Conservation (phyloP, 2,329 filamentous ascomycete species). For the Zalaria obscura region DNA sequence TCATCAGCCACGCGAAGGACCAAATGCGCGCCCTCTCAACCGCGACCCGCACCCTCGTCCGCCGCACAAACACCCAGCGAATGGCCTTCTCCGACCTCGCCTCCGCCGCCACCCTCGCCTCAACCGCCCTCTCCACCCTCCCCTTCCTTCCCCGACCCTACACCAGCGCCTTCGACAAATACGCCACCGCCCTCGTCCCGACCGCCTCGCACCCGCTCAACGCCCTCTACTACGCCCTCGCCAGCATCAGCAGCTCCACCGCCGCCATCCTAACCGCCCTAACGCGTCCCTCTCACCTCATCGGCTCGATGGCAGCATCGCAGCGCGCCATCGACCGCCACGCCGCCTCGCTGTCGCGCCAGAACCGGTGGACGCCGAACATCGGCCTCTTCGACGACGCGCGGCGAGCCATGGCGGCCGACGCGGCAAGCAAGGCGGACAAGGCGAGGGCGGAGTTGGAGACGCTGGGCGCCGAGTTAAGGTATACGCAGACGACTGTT, state of each 20-base stretch:
- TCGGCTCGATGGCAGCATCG: slow-evolving; percentile 58
- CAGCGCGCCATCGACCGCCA: slow-evolving; percentile 68
- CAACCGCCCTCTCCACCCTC: slow-evolving; percentile 35
- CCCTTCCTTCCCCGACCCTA: slow-evolving; percentile 56
- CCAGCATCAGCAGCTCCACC: slow-evolving; percentile 72
- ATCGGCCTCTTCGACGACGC: slow-evolving; percentile 66
- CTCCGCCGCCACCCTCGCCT: slow-evolving; percentile 47
- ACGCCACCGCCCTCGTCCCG: slow-evolving; percentile 50
- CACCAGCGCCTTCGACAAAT: slow-evolving; percentile 56
- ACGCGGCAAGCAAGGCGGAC: slow-evolving; percentile 67
- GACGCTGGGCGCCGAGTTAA: slow-evolving; percentile 63
- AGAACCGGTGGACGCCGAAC: slow-evolving; percentile 61
- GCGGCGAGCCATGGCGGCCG: slow-evolving; percentile 64
- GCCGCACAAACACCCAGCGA: slow-evolving; percentile 61
- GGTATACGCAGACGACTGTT: slow-evolving; percentile 88
- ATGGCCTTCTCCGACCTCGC: slow-evolving; percentile 52
- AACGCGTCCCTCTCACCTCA: slow-evolving; percentile 63
- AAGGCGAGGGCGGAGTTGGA: slow-evolving; percentile 57
- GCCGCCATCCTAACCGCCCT: slow-evolving; percentile 69
- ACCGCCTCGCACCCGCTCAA: slow-evolving; percentile 60
- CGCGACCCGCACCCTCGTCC: slow-evolving; percentile 67
- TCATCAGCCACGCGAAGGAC: slow-evolving; percentile 80
- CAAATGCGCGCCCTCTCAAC: slow-evolving; percentile 76
- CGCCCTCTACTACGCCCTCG: slow-evolving; percentile 59
- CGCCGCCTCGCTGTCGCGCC: slow-evolving; percentile 57